Evolutionary conservation across 352 stramenopile species (phyloP), one percentile per base, ranked within the genome.

Genomic region (Globisporangium cystogenes): DNA sequence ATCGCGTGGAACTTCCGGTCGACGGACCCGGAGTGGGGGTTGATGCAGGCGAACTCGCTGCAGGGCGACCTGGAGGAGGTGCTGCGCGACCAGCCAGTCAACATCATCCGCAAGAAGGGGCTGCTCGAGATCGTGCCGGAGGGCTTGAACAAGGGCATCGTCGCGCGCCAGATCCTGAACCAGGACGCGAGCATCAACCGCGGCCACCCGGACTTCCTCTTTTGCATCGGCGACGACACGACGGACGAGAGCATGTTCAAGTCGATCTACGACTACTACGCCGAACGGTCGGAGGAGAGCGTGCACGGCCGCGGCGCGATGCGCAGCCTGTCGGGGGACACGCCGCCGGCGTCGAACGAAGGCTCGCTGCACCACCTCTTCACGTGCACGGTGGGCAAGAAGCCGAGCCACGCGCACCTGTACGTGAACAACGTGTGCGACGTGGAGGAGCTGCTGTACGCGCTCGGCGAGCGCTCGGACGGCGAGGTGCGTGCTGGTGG

Each of bases 171-270:
- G 53, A 97, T 98, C 48, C 70, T 99, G 45, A 79, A 86, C 7
- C 84, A 97, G 61, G 83, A 95, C 51, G 78, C 74, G 6, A 58
- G 68, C 31, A 82, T 86, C 36, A 76, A 87, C 54, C 67, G 74
- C n/a, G 68, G 74, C 8, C 84, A 93, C 31, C 87, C 96, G 10
- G 95, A 98, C 68, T 99, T 98, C 72, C 60, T 98, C 24, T 87
- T 99, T 20, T 98, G 93, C 54, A 96, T 98, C 58, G 96, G 96
- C 43, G 96, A 99, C 68, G 95, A 98, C 64, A 96, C 94, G 46
- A 96, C 91, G 7, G 96, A 99, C 63, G 96, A 99, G 70, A 98
- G 96, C 61, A 99, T 99, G 96, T 99, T 99, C 73, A 90, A 90
- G 56, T 67, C 79, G 46, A 89, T 96, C 62, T 96, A 96, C 68